Conservation (phyloP, 768 basidiomycete genomes). For the Leccinum subtestaceum region DNA sequence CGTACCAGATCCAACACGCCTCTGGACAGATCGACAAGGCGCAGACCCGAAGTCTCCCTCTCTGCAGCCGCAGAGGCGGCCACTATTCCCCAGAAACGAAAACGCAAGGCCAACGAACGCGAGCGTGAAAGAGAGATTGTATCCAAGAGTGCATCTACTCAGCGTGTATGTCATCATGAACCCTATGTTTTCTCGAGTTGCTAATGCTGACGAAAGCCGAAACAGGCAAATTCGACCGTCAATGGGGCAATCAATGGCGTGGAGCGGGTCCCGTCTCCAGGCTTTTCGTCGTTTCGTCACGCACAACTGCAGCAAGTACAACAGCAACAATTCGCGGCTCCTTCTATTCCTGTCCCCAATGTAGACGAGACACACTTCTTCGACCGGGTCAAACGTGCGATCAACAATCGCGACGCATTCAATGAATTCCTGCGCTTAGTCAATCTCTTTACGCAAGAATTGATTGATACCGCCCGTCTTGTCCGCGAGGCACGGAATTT, state of each 20-base stretch:
- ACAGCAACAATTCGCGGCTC: slow-evolving; percentile 19
- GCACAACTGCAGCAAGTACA: slow-evolving; percentile 24
- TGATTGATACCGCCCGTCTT: slow-evolving; percentile 83
- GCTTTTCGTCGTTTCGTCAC: slow-evolving; percentile 21
- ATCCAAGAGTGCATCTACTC: slow-evolving; percentile 19
- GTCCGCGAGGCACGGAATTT: slow-evolving; percentile 80
- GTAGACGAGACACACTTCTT: slow-evolving; percentile 82
- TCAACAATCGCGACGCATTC: slow-evolving; percentile 74
- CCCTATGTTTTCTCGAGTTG: neutral
- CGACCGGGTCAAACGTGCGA: slow-evolving; percentile 75
- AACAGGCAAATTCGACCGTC: slow-evolving; percentile 19
- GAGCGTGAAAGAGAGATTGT: slow-evolving; percentile 36
- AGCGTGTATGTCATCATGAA: slow-evolving; percentile 23
- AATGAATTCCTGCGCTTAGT: slow-evolving; percentile 95
- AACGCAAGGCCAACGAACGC: slow-evolving; percentile 54
- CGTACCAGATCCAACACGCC: slow-evolving; percentile 37
- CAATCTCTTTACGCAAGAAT: slow-evolving; percentile 92
- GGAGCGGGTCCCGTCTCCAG: slow-evolving; percentile 25
- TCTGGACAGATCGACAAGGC: slow-evolving; percentile 38
- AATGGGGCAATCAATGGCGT: slow-evolving; percentile 19
- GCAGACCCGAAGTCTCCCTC: slow-evolving; percentile 46
- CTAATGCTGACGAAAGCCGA: slow-evolving; percentile 17
- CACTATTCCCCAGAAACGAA: slow-evolving; percentile 64
- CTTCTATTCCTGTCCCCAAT: slow-evolving; percentile 18
- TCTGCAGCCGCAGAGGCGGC: slow-evolving; percentile 37